Evolutionary conservation across 805 yeast species (phyloP).

Genomic region (Millerozyma miso): DNA sequence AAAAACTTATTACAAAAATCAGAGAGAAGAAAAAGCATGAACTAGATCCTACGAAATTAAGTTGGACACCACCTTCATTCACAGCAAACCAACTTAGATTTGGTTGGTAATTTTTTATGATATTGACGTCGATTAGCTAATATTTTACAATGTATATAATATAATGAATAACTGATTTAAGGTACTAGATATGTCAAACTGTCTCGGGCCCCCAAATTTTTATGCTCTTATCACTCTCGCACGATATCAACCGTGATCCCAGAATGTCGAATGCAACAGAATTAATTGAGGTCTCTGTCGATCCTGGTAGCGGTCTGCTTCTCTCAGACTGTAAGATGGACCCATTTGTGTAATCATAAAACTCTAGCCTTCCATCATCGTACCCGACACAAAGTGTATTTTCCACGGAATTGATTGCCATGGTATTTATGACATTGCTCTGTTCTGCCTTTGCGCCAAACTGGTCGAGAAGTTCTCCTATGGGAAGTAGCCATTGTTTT

Average conservation of each 20-base stretch:
- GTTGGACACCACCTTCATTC: constrained; percentile 94
- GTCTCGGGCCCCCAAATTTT: constrained; percentile 54
- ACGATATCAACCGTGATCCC: constrained; percentile 77
- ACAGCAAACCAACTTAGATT: constrained; percentile 94
- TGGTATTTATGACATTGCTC: constrained; percentile 58
- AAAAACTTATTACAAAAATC: constrained; percentile 47
- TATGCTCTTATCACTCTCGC: constrained; percentile 86
- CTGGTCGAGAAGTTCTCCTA: constrained; percentile 59
- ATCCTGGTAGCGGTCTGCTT: constrained; percentile 65
- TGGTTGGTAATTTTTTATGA: constrained; percentile 65
- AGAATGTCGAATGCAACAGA: constrained; percentile 73
- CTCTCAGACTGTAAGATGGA: constrained; percentile 49
- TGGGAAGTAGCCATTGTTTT: constrained; percentile 79
- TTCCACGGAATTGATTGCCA: constrained; percentile 59
- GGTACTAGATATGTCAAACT: constrained; percentile 1
- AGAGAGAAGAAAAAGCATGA: constrained; percentile 71
- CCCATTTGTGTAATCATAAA: constrained; percentile 77
- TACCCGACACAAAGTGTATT: constrained; percentile 72
- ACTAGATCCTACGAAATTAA: constrained; percentile 65
- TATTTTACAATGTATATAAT: neutral
- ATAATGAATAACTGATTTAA: neutral
- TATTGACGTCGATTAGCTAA: neutral
- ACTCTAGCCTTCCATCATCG: constrained; percentile 73
- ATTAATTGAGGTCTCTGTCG: constrained; percentile 63
- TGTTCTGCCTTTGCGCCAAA: constrained; percentile 43